Conservation (phyloP, 768 basidiomycete species). For the Baorangia bicolor region DNA sequence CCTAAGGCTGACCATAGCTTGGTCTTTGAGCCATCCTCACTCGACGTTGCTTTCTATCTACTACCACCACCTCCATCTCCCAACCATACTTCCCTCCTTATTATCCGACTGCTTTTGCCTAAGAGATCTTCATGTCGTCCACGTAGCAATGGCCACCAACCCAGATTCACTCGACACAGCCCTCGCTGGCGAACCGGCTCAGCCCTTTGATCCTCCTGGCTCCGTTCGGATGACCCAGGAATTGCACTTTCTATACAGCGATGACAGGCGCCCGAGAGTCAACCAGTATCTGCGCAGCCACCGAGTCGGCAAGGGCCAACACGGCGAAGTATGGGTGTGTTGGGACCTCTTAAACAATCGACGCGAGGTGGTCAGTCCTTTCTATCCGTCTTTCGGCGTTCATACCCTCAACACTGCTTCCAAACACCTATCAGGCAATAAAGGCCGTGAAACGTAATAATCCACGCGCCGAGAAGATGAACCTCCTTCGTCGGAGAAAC, state of each 20-base stretch:
- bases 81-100: slow-evolving; percentile 21
- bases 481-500: slow-evolving; percentile 48
- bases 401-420: slow-evolving; percentile 8
- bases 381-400: slow-evolving; percentile 5
- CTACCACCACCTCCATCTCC: slow-evolving; percentile 22
- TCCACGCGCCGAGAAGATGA: slow-evolving; percentile 65
- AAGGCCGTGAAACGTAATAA: slow-evolving; percentile 75
- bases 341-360: slow-evolving; percentile 47
- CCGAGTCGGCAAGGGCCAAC: slow-evolving; percentile 83
- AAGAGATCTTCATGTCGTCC: slow-evolving; percentile 27
- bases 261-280: slow-evolving; percentile 50
- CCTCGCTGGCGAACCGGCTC: slow-evolving; percentile 38
- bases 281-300: slow-evolving; percentile 84
- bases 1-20: slow-evolving; percentile 11
- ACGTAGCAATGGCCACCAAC: slow-evolving; percentile 24
- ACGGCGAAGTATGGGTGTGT: slow-evolving; percentile 85
- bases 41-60: slow-evolving; percentile 22
- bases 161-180: slow-evolving; percentile 23
- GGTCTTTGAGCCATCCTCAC: slow-evolving; percentile 12
- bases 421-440: slow-evolving; percentile 57
- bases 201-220: slow-evolving; percentile 40
- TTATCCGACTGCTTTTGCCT: slow-evolving; percentile 7
- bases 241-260: slow-evolving; percentile 41
- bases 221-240: slow-evolving; percentile 51
- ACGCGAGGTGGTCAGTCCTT: slow-evolving; percentile 45